These are phyloP conservation scores for Sistotremastrum suecicum DNA, from an alignment of 768 basidiomycete species.

Conservation along the genomic window DNA sequence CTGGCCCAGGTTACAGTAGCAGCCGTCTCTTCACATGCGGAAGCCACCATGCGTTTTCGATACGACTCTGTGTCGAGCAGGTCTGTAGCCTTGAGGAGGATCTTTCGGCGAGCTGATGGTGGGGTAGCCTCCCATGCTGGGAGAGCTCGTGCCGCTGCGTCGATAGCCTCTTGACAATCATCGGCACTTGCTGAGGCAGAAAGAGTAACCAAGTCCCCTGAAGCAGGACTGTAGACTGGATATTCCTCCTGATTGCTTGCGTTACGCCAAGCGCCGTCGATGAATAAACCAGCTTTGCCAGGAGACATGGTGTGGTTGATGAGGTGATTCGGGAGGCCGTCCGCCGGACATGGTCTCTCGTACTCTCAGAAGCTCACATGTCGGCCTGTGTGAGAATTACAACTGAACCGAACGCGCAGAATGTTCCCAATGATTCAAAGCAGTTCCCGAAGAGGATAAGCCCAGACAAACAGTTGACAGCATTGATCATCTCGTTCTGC, in stretches of 20 bases:
- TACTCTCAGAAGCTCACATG: too few species aligned
- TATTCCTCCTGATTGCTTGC: conserved; percentile 26
- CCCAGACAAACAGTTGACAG: too few species aligned
- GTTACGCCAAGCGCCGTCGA: conserved; percentile 24
- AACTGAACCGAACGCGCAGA: too few species aligned
- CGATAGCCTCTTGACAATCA: conserved; percentile 28
- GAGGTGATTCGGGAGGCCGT: too few species aligned
- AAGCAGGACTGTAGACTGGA: conserved; percentile 30
- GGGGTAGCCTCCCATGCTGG: conserved; percentile 30
- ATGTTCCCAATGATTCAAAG: too few species aligned
- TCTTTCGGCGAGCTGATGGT: conserved; percentile 23
- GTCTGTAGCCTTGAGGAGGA: conserved; percentile 35
- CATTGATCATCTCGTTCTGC: too few species aligned
- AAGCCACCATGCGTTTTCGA: conserved; percentile 18
- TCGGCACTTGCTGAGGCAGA: conserved; percentile 27
- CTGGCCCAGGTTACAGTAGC: conserved; percentile 12
- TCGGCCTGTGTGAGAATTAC: too few species aligned
- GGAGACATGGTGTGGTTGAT: conserved; percentile 1
- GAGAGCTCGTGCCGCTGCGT: conserved; percentile 32
- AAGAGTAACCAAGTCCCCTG: conserved; percentile 27
- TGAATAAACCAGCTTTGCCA: conserved; percentile 15
- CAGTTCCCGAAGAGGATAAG: too few species aligned
- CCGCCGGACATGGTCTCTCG: too few species aligned
- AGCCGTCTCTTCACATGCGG: conserved; percentile 26
- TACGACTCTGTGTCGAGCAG: conserved; percentile 29